These are phyloP conservation scores for Fomitopsis betulina DNA, from an alignment of 1,284 basidiomycete species.

Conservation along the genomic window DNA sequence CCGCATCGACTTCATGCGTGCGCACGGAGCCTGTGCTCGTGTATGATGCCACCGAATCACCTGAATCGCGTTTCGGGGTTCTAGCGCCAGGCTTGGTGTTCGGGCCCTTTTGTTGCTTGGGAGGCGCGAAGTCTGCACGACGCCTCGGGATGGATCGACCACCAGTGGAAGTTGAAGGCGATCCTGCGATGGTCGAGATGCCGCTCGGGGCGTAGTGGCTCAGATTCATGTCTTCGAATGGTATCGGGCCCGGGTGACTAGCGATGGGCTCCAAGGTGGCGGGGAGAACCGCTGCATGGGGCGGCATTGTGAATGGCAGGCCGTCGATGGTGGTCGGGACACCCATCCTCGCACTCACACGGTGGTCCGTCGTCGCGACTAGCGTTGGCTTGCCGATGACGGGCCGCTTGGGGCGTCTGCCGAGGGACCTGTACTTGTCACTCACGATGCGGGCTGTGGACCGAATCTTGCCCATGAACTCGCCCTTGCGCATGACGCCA, in stretches of 20 bases:
- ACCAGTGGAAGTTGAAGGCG: conserved; percentile 60
- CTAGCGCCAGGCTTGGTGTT: conserved; percentile 11
- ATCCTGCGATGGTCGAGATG: conserved; percentile 32
- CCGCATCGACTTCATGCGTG: conserved; percentile 41
- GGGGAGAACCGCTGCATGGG: conserved; percentile 3
- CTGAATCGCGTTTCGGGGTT: conserved; percentile 9
- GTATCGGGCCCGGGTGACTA: conserved; percentile 21
- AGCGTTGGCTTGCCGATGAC: conserved; percentile 38
- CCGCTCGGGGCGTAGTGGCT: conserved; percentile 38
- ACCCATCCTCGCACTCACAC: conserved; percentile 10
- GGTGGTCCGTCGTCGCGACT: conserved; percentile 21
- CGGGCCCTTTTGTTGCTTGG: conserved; percentile 21
- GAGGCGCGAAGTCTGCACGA: conserved; percentile 59
- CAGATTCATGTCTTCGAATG: conserved; percentile 38
- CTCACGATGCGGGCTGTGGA: conserved; percentile 64
- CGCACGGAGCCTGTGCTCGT: conserved; percentile 19
- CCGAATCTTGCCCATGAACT: conserved; percentile 57
- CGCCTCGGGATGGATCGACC: conserved; percentile 61
- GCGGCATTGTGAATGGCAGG: conserved; percentile 11
- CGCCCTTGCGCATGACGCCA: conserved; percentile 60
- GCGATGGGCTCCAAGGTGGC: neutral
- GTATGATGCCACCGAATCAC: conserved; percentile 27
- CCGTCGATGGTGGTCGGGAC: conserved; percentile 12
- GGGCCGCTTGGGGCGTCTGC: conserved; percentile 30
- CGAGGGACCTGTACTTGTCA: conserved; percentile 38